These are phyloP conservation scores for Marasmius sp. DNA, from an alignment of 1,284 basidiomycete species.

Conservation along the genomic window DNA sequence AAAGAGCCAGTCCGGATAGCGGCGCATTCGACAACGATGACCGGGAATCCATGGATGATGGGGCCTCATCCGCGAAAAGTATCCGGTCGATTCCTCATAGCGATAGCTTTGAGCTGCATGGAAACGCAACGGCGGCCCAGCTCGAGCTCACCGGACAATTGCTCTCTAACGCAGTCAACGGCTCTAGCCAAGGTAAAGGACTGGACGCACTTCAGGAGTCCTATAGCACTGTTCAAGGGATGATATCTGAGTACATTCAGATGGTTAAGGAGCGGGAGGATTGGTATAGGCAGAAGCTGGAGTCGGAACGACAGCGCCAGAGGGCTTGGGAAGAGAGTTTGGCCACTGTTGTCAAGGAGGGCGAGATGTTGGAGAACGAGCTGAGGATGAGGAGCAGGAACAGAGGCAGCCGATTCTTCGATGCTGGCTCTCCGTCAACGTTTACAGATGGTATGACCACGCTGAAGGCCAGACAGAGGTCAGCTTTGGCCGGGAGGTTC, in stretches of 20 bases:
- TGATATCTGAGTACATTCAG: slow-evolving; percentile 69
- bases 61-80: slow-evolving; percentile 35
- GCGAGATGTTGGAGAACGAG: slow-evolving; percentile 83
- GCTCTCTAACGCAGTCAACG: slow-evolving; percentile 47
- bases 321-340: slow-evolving; percentile 93
- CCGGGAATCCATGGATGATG: slow-evolving; percentile 22
- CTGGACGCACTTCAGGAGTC: slow-evolving; percentile 66
- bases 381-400: slow-evolving; percentile 61
- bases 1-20: neutral
- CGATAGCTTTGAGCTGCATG: slow-evolving; percentile 69
- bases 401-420: slow-evolving; percentile 56
- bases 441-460: slow-evolving; percentile 5
- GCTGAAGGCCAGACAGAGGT: slow-evolving; percentile 27
- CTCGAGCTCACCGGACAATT: slow-evolving; percentile 78
- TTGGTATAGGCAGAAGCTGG: slow-evolving; percentile 69
- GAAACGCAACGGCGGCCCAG: slow-evolving; percentile 77
- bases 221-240: slow-evolving; percentile 53
- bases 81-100: slow-evolving; percentile 60
- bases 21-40: slow-evolving; percentile 26
- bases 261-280: slow-evolving; percentile 84
- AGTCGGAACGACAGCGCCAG: slow-evolving; percentile 72
- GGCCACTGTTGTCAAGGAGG: slow-evolving; percentile 82
- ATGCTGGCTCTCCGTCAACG: slow-evolving; percentile 25
- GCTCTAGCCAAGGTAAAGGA: slow-evolving; percentile 40
- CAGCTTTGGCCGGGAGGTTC: slow-evolving; percentile 11